Evolutionary conservation across 768 basidiomycete genomes (phyloP).

Genomic region (Amanita exitialis): DNA sequence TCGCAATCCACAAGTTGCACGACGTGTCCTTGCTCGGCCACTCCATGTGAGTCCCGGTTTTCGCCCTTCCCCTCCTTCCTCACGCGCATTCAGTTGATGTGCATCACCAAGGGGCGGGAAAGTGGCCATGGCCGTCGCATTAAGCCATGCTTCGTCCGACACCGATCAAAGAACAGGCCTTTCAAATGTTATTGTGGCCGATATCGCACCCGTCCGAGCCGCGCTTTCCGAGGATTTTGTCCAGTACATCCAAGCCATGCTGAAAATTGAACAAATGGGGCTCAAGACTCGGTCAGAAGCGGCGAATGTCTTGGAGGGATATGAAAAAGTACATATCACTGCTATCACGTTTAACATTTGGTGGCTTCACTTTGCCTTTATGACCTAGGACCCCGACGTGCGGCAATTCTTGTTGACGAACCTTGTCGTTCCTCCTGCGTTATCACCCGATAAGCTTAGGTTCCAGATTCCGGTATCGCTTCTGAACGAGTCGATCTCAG

Average conservation of each 20-base stretch:
- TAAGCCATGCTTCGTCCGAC: constrained; percentile 18
- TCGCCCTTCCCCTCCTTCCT: background rate
- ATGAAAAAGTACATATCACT: constrained; percentile 41
- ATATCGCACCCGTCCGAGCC: constrained; percentile 67
- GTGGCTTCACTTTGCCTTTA: background rate
- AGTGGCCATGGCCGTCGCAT: constrained; percentile 63
- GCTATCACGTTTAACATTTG: background rate
- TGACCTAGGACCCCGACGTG: constrained; percentile 53
- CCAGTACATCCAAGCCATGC: constrained; percentile 48
- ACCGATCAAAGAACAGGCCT: constrained; percentile 32
- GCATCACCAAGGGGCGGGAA: constrained; percentile 68
- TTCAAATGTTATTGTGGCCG: constrained; percentile 59
- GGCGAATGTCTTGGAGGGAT: constrained; percentile 46
- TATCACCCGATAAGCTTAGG: constrained; percentile 26
- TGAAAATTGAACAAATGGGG: constrained; percentile 48
- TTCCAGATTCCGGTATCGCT: constrained; percentile 72
- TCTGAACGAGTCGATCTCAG: constrained; percentile 45
- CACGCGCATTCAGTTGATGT: background rate
- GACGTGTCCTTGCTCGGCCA: constrained; percentile 77
- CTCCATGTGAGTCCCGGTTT: constrained; percentile 58
- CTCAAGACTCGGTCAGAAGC: constrained; percentile 63
- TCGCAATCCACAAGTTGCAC: constrained; percentile 38
- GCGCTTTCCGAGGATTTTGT: constrained; percentile 53
- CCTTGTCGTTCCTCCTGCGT: constrained; percentile 30
- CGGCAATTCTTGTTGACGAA: constrained; percentile 87